These are phyloP conservation scores for Carex cristatella DNA, from an alignment of 176 grass and related monocot genomes.

Conservation along the genomic window DNA sequence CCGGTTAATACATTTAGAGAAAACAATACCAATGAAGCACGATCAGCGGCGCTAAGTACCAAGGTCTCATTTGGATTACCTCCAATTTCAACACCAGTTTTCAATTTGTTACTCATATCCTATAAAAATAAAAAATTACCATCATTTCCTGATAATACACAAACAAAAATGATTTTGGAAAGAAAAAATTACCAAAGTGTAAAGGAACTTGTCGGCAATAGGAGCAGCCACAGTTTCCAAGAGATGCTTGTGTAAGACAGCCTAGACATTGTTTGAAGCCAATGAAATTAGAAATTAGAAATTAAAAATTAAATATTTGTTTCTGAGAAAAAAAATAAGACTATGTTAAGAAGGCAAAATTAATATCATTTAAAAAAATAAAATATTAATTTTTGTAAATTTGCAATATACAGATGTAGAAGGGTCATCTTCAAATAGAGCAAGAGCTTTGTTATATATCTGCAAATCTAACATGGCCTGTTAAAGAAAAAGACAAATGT, in stretches of 20 bases:
- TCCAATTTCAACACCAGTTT: conserved; percentile 62
- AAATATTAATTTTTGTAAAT: neutral
- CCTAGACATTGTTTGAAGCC: conserved; percentile 33
- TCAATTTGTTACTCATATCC: conserved; percentile 67
- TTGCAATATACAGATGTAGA: conserved; percentile 59
- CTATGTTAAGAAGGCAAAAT: conserved; percentile 10
- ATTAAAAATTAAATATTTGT: too few relatives aligned
- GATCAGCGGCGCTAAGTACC: conserved; percentile 46
- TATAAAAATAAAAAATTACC: conserved; percentile 8
- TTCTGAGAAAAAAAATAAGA: neutral
- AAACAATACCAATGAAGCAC: conserved; percentile 52
- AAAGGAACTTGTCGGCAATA: conserved; percentile 62
- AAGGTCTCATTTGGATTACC: conserved; percentile 37
- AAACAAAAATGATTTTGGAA: neutral
- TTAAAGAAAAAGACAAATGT: neutral
- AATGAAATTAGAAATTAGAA: conserved; percentile 2
- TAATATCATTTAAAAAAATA: conserved; percentile 12
- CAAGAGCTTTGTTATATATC: conserved; percentile 74
- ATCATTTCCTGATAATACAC: neutral
- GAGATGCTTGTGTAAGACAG: conserved; percentile 73
- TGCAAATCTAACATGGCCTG: conserved; percentile 78
- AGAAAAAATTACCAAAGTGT: conserved; percentile 46
- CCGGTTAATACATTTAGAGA: neutral
- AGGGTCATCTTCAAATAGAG: conserved; percentile 83
- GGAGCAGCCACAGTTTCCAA: conserved; percentile 57